Conservation (phyloP, 345 rosid genomes). For the Camelina laxa region DNA sequence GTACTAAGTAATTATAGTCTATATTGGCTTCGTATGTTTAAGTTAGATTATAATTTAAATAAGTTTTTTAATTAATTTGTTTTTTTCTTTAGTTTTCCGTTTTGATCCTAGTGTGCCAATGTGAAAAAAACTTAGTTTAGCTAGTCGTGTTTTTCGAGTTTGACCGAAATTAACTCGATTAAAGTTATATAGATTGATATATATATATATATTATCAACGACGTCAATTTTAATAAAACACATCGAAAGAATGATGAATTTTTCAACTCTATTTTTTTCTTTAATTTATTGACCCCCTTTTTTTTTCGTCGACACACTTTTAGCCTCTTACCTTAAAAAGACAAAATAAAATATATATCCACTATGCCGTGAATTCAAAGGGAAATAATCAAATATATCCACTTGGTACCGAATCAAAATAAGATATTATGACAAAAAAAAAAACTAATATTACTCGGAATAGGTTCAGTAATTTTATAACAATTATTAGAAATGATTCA, state of each 20-base stretch:
- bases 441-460: conserved; percentile 28
- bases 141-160: too few relatives aligned
- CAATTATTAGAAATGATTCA: conserved; percentile 2
- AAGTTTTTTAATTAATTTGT: too few relatives aligned
- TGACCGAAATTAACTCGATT: background rate
- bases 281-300: background rate
- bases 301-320: conserved; percentile 39
- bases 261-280: background rate
- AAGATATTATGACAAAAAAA: conserved; percentile 28
- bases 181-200: background rate
- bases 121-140: too few relatives aligned
- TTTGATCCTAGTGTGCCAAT: background rate
- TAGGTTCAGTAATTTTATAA: conserved; percentile 5
- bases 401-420: conserved; percentile 36
- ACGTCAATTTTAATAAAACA: background rate
- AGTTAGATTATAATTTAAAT: background rate
- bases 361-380: conserved; percentile 25
- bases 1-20: background rate
- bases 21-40: background rate
- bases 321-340: conserved; percentile 44
- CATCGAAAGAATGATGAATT: conserved; percentile 2
- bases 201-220: background rate
- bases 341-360: conserved; percentile 39
- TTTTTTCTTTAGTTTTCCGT: background rate
- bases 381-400: conserved; percentile 35